These are phyloP conservation scores for Ceratocystiopsis sp. DNA, from an alignment of 2,329 filamentous ascomycete genomes.

Conservation along the genomic window DNA sequence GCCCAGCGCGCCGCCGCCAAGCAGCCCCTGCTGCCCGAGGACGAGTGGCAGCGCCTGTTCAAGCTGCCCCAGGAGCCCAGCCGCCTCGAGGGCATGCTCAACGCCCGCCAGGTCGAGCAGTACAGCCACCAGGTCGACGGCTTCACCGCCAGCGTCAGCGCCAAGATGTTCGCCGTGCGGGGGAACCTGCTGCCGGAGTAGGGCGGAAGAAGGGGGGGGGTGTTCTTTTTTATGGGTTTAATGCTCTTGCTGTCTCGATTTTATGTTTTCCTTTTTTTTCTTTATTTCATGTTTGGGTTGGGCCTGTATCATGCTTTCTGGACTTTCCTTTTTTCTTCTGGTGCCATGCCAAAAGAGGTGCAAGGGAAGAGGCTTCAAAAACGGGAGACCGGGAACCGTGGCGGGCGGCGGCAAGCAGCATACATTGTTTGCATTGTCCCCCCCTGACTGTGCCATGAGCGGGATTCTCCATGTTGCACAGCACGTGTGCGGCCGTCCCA, in stretches of 20 bases:
- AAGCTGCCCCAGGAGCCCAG: slow-evolving; percentile 94
- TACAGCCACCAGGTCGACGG: slow-evolving; percentile 95
- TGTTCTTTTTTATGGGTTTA: background rate
- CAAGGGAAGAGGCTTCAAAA: background rate
- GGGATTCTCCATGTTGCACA: too few species aligned
- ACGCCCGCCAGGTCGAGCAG: slow-evolving; percentile 91
- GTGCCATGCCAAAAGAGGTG: background rate
- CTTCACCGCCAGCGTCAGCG: slow-evolving; percentile 77
- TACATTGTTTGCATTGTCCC: too few species aligned
- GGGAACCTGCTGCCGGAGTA: slow-evolving; percentile 46
- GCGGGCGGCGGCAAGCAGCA: too few species aligned
- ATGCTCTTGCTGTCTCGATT: background rate
- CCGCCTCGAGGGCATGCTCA: slow-evolving; percentile 82
- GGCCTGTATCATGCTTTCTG: too few species aligned
- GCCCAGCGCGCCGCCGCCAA: slow-evolving; percentile 69
- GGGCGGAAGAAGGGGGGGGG: background rate
- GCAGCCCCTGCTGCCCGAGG: slow-evolving; percentile 77
- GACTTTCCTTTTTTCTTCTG: background rate
- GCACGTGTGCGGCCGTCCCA: too few species aligned
- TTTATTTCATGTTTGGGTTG: background rate
- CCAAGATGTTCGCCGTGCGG: slow-evolving; percentile 97
- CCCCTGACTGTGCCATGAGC: too few species aligned
- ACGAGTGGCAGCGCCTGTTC: slow-evolving; percentile 96
- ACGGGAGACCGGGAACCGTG: too few species aligned
- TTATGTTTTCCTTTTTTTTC: background rate